These are phyloP conservation scores for Cetraspora pellucida DNA, from an alignment of 192 early-diverging fungal species.

Conservation along the genomic window DNA sequence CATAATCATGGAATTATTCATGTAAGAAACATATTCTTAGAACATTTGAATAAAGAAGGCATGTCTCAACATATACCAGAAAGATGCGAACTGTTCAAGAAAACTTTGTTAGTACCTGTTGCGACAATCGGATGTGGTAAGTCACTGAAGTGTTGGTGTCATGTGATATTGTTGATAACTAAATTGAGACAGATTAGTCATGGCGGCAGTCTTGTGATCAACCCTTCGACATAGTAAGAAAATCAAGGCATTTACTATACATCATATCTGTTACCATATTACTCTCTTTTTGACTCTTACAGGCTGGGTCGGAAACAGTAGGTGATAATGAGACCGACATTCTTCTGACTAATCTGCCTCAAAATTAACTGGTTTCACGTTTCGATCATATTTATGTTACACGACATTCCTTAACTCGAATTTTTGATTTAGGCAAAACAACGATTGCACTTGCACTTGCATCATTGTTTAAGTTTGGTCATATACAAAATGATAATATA, in stretches of 20 bases:
- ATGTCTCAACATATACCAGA: background rate
- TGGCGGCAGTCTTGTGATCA: too few species aligned
- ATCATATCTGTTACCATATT: too few species aligned
- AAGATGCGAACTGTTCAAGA: conserved; percentile 32
- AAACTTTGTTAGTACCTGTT: conserved; percentile 69
- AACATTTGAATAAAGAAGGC: conserved; percentile 46
- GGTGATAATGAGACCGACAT: too few species aligned
- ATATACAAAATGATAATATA: conserved; percentile 85
- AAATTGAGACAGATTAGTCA: too few species aligned
- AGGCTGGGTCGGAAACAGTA: too few species aligned
- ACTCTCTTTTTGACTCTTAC: too few species aligned
- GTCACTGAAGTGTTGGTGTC: conserved; percentile 40
- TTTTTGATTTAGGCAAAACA: conserved; percentile 44
- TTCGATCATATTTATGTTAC: conserved; percentile 34
- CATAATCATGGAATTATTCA: conserved; percentile 81
- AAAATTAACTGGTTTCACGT: too few species aligned
- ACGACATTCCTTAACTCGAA: background rate
- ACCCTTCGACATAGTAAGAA: too few species aligned
- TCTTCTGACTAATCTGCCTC: too few species aligned
- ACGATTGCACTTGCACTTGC: conserved; percentile 58
- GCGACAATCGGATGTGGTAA: conserved; percentile 82
- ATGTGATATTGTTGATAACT: conserved; percentile 21
- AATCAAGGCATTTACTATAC: too few species aligned
- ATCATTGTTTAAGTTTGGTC: conserved; percentile 67
- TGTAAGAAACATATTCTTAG: conserved; percentile 78